phyloP scores from a whole-genome alignment of 78 protist species.

The Dictyostelium intermedium region DNA sequence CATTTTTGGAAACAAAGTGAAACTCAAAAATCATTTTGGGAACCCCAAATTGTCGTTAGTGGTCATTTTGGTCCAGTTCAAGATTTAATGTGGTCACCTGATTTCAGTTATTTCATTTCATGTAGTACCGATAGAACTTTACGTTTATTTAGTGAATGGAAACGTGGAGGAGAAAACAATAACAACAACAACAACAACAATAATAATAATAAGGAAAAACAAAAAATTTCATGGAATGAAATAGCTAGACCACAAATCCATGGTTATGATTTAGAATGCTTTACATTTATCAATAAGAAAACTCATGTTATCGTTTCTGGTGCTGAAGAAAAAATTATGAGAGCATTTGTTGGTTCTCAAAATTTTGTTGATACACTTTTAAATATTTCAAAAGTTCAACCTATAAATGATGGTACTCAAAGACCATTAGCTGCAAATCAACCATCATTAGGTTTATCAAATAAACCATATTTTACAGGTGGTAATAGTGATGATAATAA shows the following conservation, averaged over 20 bases:
- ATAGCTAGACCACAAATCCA: constrained; percentile 81
- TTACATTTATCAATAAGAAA: constrained; percentile 53
- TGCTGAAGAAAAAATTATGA: constrained; percentile 81
- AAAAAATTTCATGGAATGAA: constrained; percentile 46
- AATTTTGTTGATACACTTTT: constrained; percentile 69
- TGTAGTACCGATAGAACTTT: constrained; percentile 52
- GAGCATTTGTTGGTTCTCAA: constrained; percentile 82
- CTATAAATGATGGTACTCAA: constrained; percentile 11
- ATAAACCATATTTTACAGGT: constrained; percentile 73
- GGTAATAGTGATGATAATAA: not conserved
- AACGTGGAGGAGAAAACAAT: not conserved
- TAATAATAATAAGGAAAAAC: not conserved
- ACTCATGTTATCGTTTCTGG: constrained; percentile 69
- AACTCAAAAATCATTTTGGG: constrained; percentile 20
- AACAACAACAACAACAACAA: not conserved
- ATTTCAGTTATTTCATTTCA: constrained; percentile 35
- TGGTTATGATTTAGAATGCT: constrained; percentile 79
- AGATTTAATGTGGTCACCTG: constrained; percentile 69
- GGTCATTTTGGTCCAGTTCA: constrained; percentile 83
- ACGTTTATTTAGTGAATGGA: constrained; percentile 62
- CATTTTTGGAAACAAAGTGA: constrained; percentile 61
- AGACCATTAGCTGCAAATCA: constrained; percentile 80
- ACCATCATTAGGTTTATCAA: constrained; percentile 82
- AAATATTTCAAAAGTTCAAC: constrained; percentile 34
- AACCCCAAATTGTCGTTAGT: constrained; percentile 36